These are phyloP conservation scores for Pleurotus tuber-regium DNA, from an alignment of 768 basidiomycete genomes.

Conservation along the genomic window DNA sequence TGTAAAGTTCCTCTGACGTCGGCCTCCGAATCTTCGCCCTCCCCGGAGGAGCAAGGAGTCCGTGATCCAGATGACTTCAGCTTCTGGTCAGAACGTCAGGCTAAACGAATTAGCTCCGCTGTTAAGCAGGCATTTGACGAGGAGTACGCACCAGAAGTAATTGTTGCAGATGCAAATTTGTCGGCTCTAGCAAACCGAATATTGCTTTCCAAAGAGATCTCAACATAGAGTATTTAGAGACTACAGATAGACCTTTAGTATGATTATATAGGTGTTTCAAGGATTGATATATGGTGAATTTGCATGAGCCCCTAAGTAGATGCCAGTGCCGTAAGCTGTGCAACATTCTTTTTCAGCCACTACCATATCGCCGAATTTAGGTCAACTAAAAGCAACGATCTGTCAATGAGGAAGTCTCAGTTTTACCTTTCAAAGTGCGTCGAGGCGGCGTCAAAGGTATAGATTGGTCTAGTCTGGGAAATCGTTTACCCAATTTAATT, in stretches of 20 bases:
- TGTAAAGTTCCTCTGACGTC: constrained; percentile 42
- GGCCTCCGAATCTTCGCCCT: constrained; percentile 7
- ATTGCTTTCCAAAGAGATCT: constrained; percentile 67
- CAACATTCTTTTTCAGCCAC: no score
- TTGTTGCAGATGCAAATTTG: constrained; percentile 93
- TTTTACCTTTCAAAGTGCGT: constrained; percentile 50
- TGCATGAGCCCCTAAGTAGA: no score
- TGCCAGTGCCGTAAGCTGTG: no score
- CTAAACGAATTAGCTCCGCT: constrained; percentile 79
- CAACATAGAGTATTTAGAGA: no score
- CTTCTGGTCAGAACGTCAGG: constrained; percentile 91
- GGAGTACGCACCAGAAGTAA: constrained; percentile 86
- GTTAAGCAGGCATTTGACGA: constrained; percentile 83
- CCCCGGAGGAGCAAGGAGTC: constrained; percentile 33
- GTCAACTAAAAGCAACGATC: constrained; percentile 9
- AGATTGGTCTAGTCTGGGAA: not conserved
- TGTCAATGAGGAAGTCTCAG: constrained; percentile 45
- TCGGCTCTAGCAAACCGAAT: constrained; percentile 83
- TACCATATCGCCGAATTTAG: no score
- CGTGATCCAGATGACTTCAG: constrained; percentile 90
- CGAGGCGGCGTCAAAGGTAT: constrained; percentile 43
- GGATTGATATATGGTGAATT: no score
- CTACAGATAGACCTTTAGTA: no score
- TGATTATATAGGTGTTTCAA: not conserved
- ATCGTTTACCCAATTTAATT: no score